These are phyloP conservation scores for Rhodotorula glutinis DNA, from an alignment of 1,284 basidiomycete genomes.

Conservation along the genomic window DNA sequence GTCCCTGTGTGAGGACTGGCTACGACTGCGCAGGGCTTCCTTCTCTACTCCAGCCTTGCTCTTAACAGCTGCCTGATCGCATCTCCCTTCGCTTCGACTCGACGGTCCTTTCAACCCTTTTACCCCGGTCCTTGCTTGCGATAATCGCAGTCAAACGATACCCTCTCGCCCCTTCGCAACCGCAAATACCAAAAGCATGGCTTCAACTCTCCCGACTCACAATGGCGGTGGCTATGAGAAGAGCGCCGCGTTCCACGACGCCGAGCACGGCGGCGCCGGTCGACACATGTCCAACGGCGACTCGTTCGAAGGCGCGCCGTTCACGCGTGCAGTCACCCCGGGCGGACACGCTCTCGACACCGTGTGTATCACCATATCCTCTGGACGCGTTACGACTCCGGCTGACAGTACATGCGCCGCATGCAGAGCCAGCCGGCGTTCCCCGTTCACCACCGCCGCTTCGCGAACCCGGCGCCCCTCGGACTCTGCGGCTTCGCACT, in stretches of 20 bases:
- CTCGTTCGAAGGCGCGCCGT: constrained; percentile 14
- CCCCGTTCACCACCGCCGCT: constrained; percentile 40
- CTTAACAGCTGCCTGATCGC: too few relatives aligned
- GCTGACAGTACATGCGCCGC: background rate
- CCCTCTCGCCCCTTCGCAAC: too few relatives aligned
- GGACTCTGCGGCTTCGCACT: constrained; percentile 44
- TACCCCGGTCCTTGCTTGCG: background rate
- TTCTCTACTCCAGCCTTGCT: too few relatives aligned
- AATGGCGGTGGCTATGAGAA: too few relatives aligned
- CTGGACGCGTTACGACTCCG: too few relatives aligned
- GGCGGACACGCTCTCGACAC: constrained; percentile 28
- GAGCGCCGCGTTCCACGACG: too few relatives aligned
- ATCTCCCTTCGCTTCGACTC: background rate
- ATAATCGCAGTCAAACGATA: background rate
- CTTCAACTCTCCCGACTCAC: too few relatives aligned
- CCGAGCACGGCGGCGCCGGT: too few relatives aligned
- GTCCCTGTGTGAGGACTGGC: too few relatives aligned
- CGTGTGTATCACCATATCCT: background rate
- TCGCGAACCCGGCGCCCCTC: constrained; percentile 57
- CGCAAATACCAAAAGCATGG: too few relatives aligned
- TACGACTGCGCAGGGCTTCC: too few relatives aligned
- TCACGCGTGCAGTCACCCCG: constrained; percentile 23
- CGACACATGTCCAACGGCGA: too few relatives aligned
- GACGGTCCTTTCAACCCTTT: background rate
- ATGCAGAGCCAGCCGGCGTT: constrained; percentile 16